phyloP scores from a whole-genome alignment of 805 yeast species.

The Saccharomycopsis fodiens region DNA sequence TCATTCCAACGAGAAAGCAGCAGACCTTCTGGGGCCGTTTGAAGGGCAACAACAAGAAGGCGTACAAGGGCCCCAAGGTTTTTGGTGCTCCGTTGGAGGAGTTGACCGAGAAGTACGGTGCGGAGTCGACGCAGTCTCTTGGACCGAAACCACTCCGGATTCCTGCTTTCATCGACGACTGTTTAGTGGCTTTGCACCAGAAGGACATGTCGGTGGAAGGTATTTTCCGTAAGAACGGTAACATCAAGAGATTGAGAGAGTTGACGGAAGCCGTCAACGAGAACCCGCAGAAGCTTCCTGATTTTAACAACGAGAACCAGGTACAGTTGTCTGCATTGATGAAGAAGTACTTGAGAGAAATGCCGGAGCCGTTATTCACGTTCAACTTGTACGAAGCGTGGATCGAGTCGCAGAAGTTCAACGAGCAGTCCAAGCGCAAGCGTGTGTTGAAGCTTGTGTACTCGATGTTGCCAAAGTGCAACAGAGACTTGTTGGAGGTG shows the following conservation, averaged over 20 bases:
- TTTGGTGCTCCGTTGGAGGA: conserved; percentile 74
- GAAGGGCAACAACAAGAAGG: conserved; percentile 23
- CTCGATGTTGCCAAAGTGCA: conserved; percentile 70
- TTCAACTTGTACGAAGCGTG: conserved; percentile 69
- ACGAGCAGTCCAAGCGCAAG: conserved; percentile 38
- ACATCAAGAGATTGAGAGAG: conserved; percentile 72
- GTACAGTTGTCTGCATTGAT: conserved; percentile 89
- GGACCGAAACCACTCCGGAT: conserved; percentile 75
- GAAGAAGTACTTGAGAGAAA: conserved; percentile 84
- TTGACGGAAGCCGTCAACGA: conserved; percentile 67
- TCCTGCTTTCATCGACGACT: conserved; percentile 82
- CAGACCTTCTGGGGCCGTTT: conserved; percentile 41
- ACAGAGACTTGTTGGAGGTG: conserved; percentile 83
- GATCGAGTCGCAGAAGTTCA: conserved; percentile 56
- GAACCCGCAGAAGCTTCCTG: conserved; percentile 64
- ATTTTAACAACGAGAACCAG: conserved; percentile 67
- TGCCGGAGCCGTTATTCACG: conserved; percentile 88
- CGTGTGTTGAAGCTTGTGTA: conserved; percentile 56
- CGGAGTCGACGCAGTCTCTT: conserved; percentile 75
- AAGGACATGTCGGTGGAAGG: conserved; percentile 96
- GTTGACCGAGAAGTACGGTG: conserved; percentile 63
- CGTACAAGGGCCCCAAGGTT: conserved; percentile 35
- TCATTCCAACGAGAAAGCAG: conserved; percentile 25
- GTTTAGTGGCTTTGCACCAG: conserved; percentile 72
- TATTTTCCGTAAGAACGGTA: conserved; percentile 92